phyloP scores from a whole-genome alignment of 768 basidiomycete genomes.

The Boletus bicolor region DNA sequence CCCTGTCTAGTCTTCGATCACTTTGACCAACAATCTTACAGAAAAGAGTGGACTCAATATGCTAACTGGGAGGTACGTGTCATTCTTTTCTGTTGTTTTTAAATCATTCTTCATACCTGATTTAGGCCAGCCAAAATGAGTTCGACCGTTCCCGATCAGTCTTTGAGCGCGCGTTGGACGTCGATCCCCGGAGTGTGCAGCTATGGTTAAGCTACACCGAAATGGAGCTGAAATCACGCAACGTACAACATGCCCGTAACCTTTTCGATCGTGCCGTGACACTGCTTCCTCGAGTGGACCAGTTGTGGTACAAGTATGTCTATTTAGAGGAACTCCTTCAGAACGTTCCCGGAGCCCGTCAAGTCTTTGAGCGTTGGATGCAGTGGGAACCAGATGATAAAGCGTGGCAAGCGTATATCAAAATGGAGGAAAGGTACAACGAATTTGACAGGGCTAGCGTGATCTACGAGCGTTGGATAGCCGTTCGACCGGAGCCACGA shows the following conservation, averaged over 20 bases:
- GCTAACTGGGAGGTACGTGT: conserved; percentile 76
- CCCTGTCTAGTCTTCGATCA: background rate
- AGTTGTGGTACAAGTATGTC: conserved; percentile 99
- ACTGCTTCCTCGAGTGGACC: conserved; percentile 91
- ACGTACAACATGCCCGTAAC: conserved; percentile 96
- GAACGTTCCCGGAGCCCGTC: conserved; percentile 93
- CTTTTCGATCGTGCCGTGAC: conserved; percentile 97
- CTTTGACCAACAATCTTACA: conserved; percentile 26
- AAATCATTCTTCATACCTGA: conserved; percentile 1
- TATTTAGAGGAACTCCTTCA: conserved; percentile 96
- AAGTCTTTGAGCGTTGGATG: conserved; percentile 99
- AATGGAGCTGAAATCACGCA: conserved; percentile 97
- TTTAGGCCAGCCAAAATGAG: conserved; percentile 90
- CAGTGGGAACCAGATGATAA: conserved; percentile 99
- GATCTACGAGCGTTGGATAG: conserved; percentile 91
- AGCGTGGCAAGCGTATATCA: conserved; percentile 99
- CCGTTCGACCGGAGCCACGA: conserved; percentile 70
- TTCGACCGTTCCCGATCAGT: conserved; percentile 92
- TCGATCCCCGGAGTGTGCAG: conserved; percentile 85
- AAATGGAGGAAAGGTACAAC: conserved; percentile 90
- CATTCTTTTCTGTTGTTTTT: background rate
- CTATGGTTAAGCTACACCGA: conserved; percentile 95
- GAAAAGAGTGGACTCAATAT: conserved; percentile 86
- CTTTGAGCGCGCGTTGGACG: conserved; percentile 95
- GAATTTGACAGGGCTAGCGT: conserved; percentile 90